Evolutionary conservation across 371 early-diverging fungal species (phyloP), one percentile per base, ranked within the genome.

Genomic region (Mucor circinelloides): DNA sequence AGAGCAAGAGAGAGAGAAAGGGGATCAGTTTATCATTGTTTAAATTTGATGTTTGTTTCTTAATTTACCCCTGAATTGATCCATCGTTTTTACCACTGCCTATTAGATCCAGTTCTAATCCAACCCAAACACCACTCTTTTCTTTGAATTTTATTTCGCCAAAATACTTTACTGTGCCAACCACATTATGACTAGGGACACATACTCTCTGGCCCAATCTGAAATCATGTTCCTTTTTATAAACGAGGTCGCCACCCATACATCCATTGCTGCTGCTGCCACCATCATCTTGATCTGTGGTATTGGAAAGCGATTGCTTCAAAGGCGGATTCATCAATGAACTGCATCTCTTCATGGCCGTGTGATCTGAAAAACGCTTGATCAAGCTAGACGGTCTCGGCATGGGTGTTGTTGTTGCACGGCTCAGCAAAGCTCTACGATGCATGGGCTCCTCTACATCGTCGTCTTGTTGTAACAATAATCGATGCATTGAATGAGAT

Each of bases 71-170:
- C 58, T 82, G 81, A 64, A 91, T 87, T 46, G 80, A 79, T n/a
- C 95, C 94, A 67, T 92, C 87, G 74, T 94, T 94, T 72, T 94
- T 94, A 42, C 95, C 95, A 21, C 84, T 79, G 25, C 91, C 92
- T n/a, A 70, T 75, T 21, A 76, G 63, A 61, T 93, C 93, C 6
- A 94, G 80, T 71, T 91, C 91, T 48, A 94, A 85, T 15, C 95
- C 95, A 12, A 91, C 91, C 94, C 94, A 94, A 6, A 82, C 64
- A 12, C 36, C 30, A 12, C 36, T 21, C 5, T 42, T 38, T 36
- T 52, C 44, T 34, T 52, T 32, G 46, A 73, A 69, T 32, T 55
- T 61, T 5, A 50, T 62, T 32, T 66, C 64, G 2, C 73, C 73
- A 42, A 86, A 36, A 58, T 76, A 93, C 40, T 86, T 81, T 31